phyloP scores from a whole-genome alignment of 352 stramenopile genomes.

The Phytopythium mirpurense region DNA sequence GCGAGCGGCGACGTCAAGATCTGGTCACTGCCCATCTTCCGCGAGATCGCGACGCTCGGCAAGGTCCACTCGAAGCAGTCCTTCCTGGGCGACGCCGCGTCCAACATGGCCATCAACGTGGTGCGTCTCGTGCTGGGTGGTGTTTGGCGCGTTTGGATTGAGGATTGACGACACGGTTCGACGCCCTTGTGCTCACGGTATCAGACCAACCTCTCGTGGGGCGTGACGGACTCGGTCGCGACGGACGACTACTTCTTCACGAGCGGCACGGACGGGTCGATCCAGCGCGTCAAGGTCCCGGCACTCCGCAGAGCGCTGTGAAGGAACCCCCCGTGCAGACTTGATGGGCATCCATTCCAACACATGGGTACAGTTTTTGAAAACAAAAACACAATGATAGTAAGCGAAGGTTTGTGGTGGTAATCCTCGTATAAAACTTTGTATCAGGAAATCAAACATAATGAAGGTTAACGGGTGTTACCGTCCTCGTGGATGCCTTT shows the following conservation, averaged over 20 bases:
- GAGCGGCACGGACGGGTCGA: constrained; percentile 73
- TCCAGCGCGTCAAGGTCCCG: constrained; percentile 70
- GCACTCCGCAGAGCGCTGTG: constrained; percentile 28
- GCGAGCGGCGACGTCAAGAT: constrained; percentile 85
- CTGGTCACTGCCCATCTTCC: constrained; percentile 83
- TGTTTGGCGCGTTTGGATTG: no score
- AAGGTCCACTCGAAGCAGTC: constrained; percentile 81
- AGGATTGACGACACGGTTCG: no score
- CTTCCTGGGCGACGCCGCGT: constrained; percentile 74
- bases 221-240: constrained; percentile 75
- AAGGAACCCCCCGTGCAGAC: no score
- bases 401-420: neutral
- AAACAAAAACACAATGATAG: no score
- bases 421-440: no score
- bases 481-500: neutral
- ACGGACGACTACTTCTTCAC: constrained; percentile 83
- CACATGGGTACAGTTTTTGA: no score
- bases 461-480: neutral
- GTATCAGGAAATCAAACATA: no score
- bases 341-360: no score
- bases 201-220: constrained; percentile 78
- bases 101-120: constrained; percentile 85
- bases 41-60: constrained; percentile 60
- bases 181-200: no score
- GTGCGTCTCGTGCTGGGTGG: constrained; percentile 43